phyloP scores from a whole-genome alignment of 768 basidiomycete species.

The Paxillus rubicundulus region DNA sequence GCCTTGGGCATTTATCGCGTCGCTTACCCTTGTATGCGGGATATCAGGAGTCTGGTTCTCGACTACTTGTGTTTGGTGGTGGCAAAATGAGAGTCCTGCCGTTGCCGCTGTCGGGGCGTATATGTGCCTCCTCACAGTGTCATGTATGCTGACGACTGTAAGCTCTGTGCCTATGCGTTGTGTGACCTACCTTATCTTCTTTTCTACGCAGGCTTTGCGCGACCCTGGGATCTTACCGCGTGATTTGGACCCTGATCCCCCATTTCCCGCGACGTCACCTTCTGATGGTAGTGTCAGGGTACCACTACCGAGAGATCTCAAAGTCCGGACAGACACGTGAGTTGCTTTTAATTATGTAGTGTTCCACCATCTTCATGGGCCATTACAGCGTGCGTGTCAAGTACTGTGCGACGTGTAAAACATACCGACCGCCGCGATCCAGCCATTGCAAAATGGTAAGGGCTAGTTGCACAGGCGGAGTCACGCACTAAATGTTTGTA shows the following conservation, averaged over 20 bases:
- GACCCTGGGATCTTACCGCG: slow-evolving; percentile 92
- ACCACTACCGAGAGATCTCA: slow-evolving; percentile 80
- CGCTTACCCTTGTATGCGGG: slow-evolving; percentile 57
- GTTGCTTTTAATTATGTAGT: slow-evolving; percentile 27
- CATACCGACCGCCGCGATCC: slow-evolving; percentile 89
- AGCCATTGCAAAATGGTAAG: slow-evolving; percentile 94
- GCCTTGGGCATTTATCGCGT: slow-evolving; percentile 74
- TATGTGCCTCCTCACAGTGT: slow-evolving; percentile 62
- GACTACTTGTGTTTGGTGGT: slow-evolving; percentile 88
- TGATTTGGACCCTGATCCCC: slow-evolving; percentile 82
- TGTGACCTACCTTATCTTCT: slow-evolving; percentile 4
- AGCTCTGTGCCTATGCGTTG: slow-evolving; percentile 24
- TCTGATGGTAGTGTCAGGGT: slow-evolving; percentile 59
- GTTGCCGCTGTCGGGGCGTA: slow-evolving; percentile 66
- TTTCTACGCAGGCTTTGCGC: slow-evolving; percentile 54
- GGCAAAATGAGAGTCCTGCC: slow-evolving; percentile 72
- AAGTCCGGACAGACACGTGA: slow-evolving; percentile 74
- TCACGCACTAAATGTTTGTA: slow-evolving; percentile 28
- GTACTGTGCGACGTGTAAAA: slow-evolving; percentile 91
- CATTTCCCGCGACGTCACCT: slow-evolving; percentile 60
- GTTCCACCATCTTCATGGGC: neutral
- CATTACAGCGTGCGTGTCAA: slow-evolving; percentile 76
- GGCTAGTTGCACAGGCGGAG: neutral
- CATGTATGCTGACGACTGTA: slow-evolving; percentile 77
- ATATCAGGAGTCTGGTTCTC: slow-evolving; percentile 84